These are phyloP conservation scores for Peronospora destructor DNA, from an alignment of 352 stramenopile species.

Conservation along the genomic window DNA sequence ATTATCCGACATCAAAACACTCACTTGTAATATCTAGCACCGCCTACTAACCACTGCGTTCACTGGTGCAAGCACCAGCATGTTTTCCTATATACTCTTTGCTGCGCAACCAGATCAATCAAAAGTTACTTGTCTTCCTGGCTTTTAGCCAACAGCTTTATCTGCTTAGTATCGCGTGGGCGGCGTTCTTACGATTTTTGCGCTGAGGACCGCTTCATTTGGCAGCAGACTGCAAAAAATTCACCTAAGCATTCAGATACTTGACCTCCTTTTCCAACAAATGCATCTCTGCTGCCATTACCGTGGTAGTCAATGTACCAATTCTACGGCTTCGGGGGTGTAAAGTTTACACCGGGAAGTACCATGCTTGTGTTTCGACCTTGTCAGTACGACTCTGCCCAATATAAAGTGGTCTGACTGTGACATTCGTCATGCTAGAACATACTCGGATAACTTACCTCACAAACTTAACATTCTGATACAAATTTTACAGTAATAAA, in stretches of 20 bases:
- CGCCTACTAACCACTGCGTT: conserved; percentile 47
- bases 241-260: conserved; percentile 59
- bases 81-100: conserved; percentile 69
- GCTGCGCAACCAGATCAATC: conserved; percentile 52
- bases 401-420: no score
- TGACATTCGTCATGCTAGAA: no score
- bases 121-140: conserved; percentile 45
- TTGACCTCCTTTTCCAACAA: conserved; percentile 64
- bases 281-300: no score
- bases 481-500: no score
- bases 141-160: conserved; percentile 37
- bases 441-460: no score
- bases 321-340: no score
- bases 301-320: no score
- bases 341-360: no score
- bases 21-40: neutral
- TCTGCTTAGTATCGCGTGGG: conserved; percentile 27
- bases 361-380: no score
- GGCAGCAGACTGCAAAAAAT: conserved; percentile 51
- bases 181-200: conserved; percentile 48
- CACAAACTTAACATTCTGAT: no score
- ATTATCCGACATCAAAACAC: neutral
- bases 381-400: no score
- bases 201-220: conserved; percentile 37
- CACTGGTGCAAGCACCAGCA: conserved; percentile 68